A percentile compares a stretch with the other conserved stretches of the same genome.
Evolutionary conservation across 2,329 filamentous ascomycete species (phyloP).

Genomic region (Trichoderma asperellum): DNA sequence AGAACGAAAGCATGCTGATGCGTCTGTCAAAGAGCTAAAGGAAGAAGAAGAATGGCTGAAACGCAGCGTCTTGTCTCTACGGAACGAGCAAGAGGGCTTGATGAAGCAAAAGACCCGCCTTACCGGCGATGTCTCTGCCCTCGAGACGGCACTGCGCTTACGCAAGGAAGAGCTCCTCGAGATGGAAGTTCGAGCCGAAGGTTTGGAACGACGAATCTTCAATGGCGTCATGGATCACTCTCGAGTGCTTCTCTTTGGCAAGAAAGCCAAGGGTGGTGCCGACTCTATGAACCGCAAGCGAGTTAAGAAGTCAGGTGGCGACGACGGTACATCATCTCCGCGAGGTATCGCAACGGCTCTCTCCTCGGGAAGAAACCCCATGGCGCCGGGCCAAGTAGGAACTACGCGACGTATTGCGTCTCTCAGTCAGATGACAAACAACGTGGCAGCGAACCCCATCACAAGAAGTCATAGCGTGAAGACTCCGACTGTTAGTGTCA

Average conservation of each 20-base stretch:
- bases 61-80: constrained; percentile 60
- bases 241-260: constrained; percentile 80
- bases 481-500: constrained; percentile 51
- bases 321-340: constrained; percentile 50
- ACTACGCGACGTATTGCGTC: constrained; percentile 82
- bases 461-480: constrained; percentile 80
- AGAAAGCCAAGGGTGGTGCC: constrained; percentile 54
- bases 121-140: constrained; percentile 82
- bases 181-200: constrained; percentile 89
- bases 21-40: constrained; percentile 55
- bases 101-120: constrained; percentile 77
- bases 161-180: constrained; percentile 87
- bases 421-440: constrained; percentile 85
- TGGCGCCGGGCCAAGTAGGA: constrained; percentile 52
- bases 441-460: constrained; percentile 66
- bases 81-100: constrained; percentile 74
- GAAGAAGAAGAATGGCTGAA: constrained; percentile 59
- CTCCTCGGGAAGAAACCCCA: constrained; percentile 54
- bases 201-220: constrained; percentile 86
- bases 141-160: constrained; percentile 87
- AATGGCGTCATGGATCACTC: constrained; percentile 97
- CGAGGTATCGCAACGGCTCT: constrained; percentile 48
- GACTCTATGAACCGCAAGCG: constrained; percentile 65
- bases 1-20: constrained; percentile 66
- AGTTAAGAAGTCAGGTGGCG: constrained; percentile 47